phyloP scores from a whole-genome alignment of 305 asterid species.

The Coffea humblotiana region DNA sequence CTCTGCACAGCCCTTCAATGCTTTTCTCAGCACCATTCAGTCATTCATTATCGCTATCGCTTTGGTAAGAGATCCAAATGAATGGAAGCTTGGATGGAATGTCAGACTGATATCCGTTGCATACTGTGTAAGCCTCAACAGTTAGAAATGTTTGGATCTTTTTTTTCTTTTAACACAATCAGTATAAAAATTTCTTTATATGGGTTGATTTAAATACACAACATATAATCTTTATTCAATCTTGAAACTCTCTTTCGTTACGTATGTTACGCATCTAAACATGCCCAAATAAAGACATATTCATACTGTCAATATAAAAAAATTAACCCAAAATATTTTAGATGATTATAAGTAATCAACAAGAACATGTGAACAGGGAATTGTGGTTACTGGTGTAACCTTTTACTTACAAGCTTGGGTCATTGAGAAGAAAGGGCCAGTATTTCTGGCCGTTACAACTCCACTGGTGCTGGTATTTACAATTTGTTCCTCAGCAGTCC shows the following conservation, averaged over 20 bases:
- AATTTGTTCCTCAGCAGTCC: constrained; percentile 57
- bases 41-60: constrained; percentile 61
- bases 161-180: too few species aligned
- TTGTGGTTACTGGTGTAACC: constrained; percentile 74
- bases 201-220: too few species aligned
- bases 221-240: too few species aligned
- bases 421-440: constrained; percentile 90
- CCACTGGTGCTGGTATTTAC: constrained; percentile 70
- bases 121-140: constrained; percentile 63
- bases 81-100: constrained; percentile 80
- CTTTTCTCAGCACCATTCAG: constrained; percentile 63
- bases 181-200: too few species aligned
- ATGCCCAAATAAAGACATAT: too few species aligned
- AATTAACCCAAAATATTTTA: too few species aligned
- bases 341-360: not conserved
- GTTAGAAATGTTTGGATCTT: too few species aligned
- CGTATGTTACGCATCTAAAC: too few species aligned
- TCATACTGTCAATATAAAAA: too few species aligned
- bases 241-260: too few species aligned
- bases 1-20: constrained; percentile 71
- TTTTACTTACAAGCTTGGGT: constrained; percentile 92
- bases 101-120: constrained; percentile 63
- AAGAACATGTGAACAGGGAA: constrained; percentile 49
- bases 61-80: constrained; percentile 60
- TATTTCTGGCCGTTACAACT: constrained; percentile 73